Evolutionary conservation across 192 early-diverging fungal species (phyloP), one percentile per base, ranked within the genome.

Genomic region (Neocallimastix lanati): DNA sequence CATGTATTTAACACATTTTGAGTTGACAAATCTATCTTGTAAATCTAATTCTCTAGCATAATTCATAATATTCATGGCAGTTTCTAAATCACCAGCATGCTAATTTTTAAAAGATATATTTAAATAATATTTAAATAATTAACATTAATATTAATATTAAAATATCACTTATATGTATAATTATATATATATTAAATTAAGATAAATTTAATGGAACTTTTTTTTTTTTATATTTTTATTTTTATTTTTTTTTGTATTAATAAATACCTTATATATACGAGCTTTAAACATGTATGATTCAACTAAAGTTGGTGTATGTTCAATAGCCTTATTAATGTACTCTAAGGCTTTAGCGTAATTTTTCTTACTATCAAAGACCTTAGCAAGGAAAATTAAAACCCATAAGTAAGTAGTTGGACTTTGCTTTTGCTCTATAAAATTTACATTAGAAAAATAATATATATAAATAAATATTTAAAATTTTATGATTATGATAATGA

Each of bases 1-100:
- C 93, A 95, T 93, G 84, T 99, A 99, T 83, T 97, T 97, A 18
- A 92, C 90, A 80, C 92, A 92, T 83, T 96, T 97, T 21, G 94
- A 89, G 86, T 97, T 99, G 86, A 98, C 90, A 80, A 93, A 97
- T 25, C 97, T 90, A 86, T 99, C 97, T 84, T 95, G 93, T 78
- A 96, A 84, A 84, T 99, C 97, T 80, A 94, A 81, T 80, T 94
- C 90, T 27, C 97, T 91, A 21, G 89, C 95, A 82, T 92, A 89
- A 81, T 97, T 93, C 92, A 98, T 92, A 0, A 88, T 88, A 13
- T 92, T 83, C 83, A 88, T 89, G 2, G 97, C 97, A 13, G 86
- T 84, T 0, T 85, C 81, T 38, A 85, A 40, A 80, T 96, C 92
- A 58, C 96, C 95, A 5, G 88, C 91, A 80, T 98, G 96, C 91